Conservation (phyloP, 106 monocot species). For the Dactylorhiza incarnata region DNA sequence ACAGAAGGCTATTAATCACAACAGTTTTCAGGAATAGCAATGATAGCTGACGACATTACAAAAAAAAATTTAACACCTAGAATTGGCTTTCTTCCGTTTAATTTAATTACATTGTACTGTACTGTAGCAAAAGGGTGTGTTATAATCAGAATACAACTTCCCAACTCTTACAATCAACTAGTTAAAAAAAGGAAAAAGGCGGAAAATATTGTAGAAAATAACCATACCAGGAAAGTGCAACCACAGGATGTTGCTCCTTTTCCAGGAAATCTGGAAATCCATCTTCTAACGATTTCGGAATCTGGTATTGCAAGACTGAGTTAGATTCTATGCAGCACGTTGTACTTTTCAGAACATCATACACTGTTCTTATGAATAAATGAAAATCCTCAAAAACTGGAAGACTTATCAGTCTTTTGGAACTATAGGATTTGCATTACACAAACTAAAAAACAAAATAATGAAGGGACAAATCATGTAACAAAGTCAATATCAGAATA, state of each 20-base stretch:
- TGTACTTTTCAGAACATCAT: conserved; percentile 2
- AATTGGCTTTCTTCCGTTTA: background rate
- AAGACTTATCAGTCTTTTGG: background rate
- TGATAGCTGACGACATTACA: background rate
- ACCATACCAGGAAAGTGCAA: conserved; percentile 66
- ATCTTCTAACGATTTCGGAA: conserved; percentile 59
- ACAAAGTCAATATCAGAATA: background rate
- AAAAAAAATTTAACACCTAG: background rate
- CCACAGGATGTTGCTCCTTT: conserved; percentile 68
- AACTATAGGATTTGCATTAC: background rate
- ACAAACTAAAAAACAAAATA: background rate
- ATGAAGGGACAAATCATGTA: background rate
- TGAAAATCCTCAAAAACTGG: background rate
- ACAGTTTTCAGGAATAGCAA: background rate
- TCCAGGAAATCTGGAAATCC: conserved; percentile 47
- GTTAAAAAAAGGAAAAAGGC: background rate
- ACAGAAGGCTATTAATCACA: background rate
- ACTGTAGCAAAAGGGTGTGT: background rate
- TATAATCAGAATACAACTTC: no score
- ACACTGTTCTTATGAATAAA: background rate
- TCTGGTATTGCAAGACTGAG: conserved; percentile 24
- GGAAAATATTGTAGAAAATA: background rate
- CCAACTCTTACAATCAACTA: no score
- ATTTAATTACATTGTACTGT: background rate
- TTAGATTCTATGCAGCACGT: background rate